These are phyloP conservation scores for Nepenthes alata DNA, from an alignment of 179 eudicot species.

Conservation along the genomic window DNA sequence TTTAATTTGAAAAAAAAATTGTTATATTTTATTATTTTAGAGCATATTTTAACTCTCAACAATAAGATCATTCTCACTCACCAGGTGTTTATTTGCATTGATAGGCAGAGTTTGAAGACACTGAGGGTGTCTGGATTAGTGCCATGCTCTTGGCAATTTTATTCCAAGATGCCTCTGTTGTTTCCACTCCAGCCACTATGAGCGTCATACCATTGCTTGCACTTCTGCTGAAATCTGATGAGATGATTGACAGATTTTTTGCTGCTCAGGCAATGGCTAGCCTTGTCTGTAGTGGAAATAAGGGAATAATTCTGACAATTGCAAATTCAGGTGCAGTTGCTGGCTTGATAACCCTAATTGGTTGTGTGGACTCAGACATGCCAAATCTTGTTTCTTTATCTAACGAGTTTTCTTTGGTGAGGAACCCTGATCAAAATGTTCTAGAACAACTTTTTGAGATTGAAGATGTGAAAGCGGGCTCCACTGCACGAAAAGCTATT, in stretches of 20 bases:
- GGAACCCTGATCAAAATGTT: slow-evolving; percentile 47
- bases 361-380: slow-evolving; percentile 47
- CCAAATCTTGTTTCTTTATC: slow-evolving; percentile 44
- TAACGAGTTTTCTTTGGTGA: slow-evolving; percentile 45
- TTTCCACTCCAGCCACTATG: slow-evolving; percentile 38
- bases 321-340: slow-evolving; percentile 59
- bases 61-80: neutral
- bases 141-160: slow-evolving; percentile 48
- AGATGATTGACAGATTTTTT: slow-evolving; percentile 40
- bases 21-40: no score
- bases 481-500: slow-evolving; percentile 48
- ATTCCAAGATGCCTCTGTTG: slow-evolving; percentile 50
- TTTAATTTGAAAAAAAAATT: no score
- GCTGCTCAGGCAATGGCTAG: slow-evolving; percentile 75
- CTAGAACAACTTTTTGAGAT: slow-evolving; percentile 43
- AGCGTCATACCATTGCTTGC: slow-evolving; percentile 44
- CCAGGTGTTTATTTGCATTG: slow-evolving; percentile 9
- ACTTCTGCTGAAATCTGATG: slow-evolving; percentile 45
- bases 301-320: slow-evolving; percentile 42
- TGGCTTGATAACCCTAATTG: slow-evolving; percentile 39
- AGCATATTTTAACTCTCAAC: no score
- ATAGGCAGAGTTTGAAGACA: slow-evolving; percentile 54
- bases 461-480: slow-evolving; percentile 56
- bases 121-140: slow-evolving; percentile 61
- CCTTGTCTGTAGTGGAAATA: slow-evolving; percentile 40